Evolutionary conservation across 2,329 filamentous ascomycete genomes (phyloP).

Genomic region (Alternaria sp.): DNA sequence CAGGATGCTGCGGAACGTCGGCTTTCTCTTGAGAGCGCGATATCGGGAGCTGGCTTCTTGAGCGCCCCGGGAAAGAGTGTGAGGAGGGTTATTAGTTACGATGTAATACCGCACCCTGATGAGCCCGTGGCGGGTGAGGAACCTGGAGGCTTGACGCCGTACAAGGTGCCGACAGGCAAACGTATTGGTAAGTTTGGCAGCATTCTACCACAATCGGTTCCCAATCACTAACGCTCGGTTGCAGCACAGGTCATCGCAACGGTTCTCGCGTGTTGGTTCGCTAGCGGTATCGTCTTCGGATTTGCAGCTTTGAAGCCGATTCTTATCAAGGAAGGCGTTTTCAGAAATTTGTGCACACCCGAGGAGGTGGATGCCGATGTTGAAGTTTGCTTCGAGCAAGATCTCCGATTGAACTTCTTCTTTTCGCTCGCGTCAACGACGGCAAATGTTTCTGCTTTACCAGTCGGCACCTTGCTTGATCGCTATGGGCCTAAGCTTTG

Average conservation of each 20-base stretch:
- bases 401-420: conserved; percentile 51
- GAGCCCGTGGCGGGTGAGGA: conserved; percentile 49
- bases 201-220: conserved; percentile 16
- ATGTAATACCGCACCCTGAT: conserved; percentile 56
- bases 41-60: conserved; percentile 32
- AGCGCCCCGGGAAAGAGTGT: conserved; percentile 41
- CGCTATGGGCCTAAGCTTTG: conserved; percentile 49
- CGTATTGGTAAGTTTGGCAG: conserved; percentile 42
- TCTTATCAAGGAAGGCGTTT: conserved; percentile 51
- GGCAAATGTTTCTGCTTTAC: conserved; percentile 50
- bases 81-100: conserved; percentile 57
- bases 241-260: conserved; percentile 48
- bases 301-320: conserved; percentile 54
- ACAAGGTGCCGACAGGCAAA: conserved; percentile 56
- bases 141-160: conserved; percentile 58
- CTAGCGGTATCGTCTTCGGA: conserved; percentile 53
- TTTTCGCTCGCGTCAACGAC: conserved; percentile 51
- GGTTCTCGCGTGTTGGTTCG: conserved; percentile 51
- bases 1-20: conserved; percentile 42
- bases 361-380: conserved; percentile 46
- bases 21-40: conserved; percentile 42
- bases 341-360: conserved; percentile 47
- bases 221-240: conserved; percentile 17
- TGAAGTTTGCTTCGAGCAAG: conserved; percentile 52
- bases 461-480: conserved; percentile 49